Evolutionary conservation across 768 basidiomycete genomes (phyloP).

Genomic region (Tricholoma bakamatsutake): DNA sequence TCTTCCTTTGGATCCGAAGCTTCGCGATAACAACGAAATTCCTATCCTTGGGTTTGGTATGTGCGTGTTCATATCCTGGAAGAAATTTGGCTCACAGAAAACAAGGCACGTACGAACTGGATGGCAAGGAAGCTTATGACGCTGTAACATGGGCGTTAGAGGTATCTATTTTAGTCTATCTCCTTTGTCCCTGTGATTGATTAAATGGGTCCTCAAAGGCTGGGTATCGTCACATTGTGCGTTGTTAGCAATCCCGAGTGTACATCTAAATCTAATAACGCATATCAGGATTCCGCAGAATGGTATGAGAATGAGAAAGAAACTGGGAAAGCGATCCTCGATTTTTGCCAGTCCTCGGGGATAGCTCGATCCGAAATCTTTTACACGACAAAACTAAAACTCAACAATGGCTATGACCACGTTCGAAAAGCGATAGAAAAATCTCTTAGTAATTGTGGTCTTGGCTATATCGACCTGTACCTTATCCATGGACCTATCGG

Average conservation of each 20-base stretch:
- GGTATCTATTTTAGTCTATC: slow-evolving; percentile 25
- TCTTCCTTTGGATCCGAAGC: no score
- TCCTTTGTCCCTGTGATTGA: slow-evolving; percentile 5
- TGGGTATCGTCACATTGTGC: no score
- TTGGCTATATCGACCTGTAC: slow-evolving; percentile 69
- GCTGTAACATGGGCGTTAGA: no score
- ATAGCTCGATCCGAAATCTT: slow-evolving; percentile 56
- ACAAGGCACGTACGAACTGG: slow-evolving; percentile 56
- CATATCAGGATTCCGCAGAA: slow-evolving; percentile 39
- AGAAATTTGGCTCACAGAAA: slow-evolving; percentile 1
- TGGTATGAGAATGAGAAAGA: slow-evolving; percentile 65
- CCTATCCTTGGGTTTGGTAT: slow-evolving; percentile 57
- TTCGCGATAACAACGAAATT: slow-evolving; percentile 35
- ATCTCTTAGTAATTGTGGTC: slow-evolving; percentile 46
- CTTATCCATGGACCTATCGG: slow-evolving; percentile 67
- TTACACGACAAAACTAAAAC: slow-evolving; percentile 66
- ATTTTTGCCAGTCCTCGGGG: slow-evolving; percentile 41
- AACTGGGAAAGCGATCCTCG: slow-evolving; percentile 54
- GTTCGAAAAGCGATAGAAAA: slow-evolving; percentile 43
- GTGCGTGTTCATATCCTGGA: slow-evolving; percentile 17
- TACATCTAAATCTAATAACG: slow-evolving; percentile 10
- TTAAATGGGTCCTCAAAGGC: slow-evolving; percentile 29
- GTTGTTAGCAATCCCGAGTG: not conserved
- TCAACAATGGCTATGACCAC: slow-evolving; percentile 46
- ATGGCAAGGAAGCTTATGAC: slow-evolving; percentile 51